Evolutionary conservation across 2,329 filamentous ascomycete genomes (phyloP).

Genomic region (Daldinia sp.): DNA sequence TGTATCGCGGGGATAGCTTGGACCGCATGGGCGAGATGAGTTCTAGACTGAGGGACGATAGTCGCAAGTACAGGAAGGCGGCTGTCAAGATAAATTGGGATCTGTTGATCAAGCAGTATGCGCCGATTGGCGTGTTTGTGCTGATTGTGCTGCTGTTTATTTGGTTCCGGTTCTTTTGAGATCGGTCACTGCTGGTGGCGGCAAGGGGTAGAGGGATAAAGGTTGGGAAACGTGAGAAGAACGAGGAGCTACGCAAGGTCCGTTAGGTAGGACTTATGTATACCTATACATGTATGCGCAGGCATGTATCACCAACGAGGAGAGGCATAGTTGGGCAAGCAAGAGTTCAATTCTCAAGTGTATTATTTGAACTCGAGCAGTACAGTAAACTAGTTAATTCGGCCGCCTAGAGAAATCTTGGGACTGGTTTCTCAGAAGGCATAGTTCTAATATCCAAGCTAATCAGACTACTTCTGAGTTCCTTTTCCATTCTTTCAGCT

Average conservation of each 20-base stretch:
- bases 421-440: background rate
- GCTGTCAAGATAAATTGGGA: constrained; percentile 99
- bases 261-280: background rate
- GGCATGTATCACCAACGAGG: constrained; percentile 2
- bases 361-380: constrained; percentile 7
- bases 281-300: constrained; percentile 13
- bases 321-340: background rate
- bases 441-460: constrained; percentile 7
- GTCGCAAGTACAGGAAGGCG: constrained; percentile 90
- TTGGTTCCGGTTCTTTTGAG: constrained; percentile 91
- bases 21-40: constrained; percentile 98
- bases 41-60: constrained; percentile 86
- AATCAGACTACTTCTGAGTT: constrained; percentile 4
- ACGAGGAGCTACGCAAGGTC: background rate
- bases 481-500: background rate
- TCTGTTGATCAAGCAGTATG: constrained; percentile 94
- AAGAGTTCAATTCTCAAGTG: constrained; percentile 4
- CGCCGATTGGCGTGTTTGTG: constrained; percentile 82
- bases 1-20: constrained; percentile 92
- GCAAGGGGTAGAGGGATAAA: background rate
- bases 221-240: background rate
- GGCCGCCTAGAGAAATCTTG: background rate
- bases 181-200: background rate
- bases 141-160: constrained; percentile 87
- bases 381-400: background rate